Base-by-base conservation (phyloP, 2,329 filamentous ascomycete genomes). In the Colletotrichum lini region DNA sequence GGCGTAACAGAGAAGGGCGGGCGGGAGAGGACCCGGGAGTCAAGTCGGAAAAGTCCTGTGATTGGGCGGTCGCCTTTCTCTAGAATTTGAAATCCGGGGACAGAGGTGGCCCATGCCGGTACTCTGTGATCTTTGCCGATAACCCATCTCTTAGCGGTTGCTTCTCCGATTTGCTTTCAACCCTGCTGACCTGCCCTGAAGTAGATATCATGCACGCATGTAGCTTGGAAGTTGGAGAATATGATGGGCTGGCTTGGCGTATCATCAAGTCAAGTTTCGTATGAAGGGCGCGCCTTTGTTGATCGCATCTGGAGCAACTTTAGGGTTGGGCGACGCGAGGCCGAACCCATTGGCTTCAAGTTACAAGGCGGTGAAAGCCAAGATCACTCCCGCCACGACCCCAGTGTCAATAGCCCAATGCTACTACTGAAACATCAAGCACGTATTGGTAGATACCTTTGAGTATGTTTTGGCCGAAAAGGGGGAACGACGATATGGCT, bases 31-130 rank as follows among this genome's bases (percentile, higher is more conserved):
- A 30, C 65, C 65, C 63, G 56, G 67, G 30, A 65, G 42, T 54
- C 42, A 40, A 52, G 49, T 40, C 54, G 38, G 30, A 15, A 62
- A 13, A 35, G 35, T 18, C 65, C 50, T 70, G 42, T 66, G 62
- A 70, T 59, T 66, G 47, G 56, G 61, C 45, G 26, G 23, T 40
- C 23, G 38, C n/a, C 38, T 57, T 9, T 44, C 53, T 21, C 53
- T 56, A 50, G 64, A 69, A 69, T 63, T 65, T 47, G 65, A 69
- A 72, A 64, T 63, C 69, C 59, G 59, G 69, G 65, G 69, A 10
- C 58, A 53, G 47, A 54, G 40, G 12, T 23, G 47, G 40, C 45
- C 30, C 53, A 56, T 56, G 12, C 40, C 15, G 30, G 35, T n/a
- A 23, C n/a, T 52, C 49, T 42, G 26, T 35, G 49, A 18, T 60